phyloP scores from a whole-genome alignment of 1,284 basidiomycete genomes.

The Melampsora larici-populina region DNA sequence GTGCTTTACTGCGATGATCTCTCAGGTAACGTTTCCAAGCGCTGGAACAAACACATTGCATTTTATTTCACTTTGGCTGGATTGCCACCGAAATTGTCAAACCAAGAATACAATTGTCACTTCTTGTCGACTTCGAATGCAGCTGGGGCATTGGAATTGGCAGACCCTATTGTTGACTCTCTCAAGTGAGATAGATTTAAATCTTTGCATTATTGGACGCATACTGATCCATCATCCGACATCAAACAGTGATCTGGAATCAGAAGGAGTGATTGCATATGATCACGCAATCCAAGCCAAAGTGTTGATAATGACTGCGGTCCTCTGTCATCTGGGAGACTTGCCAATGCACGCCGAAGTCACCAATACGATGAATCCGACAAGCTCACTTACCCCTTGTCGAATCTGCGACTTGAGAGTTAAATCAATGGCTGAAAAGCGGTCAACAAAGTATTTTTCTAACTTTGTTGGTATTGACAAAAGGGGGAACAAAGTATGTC shows the following conservation, averaged over 20 bases:
- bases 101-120: conserved; percentile 22
- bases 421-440: no score
- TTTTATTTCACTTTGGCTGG: conserved; percentile 6
- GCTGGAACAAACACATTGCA: not conserved
- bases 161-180: not conserved
- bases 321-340: not conserved
- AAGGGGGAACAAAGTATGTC: no score
- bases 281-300: not conserved
- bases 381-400: not conserved
- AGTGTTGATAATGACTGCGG: not conserved
- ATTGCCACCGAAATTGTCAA: no score
- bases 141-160: conserved; percentile 11
- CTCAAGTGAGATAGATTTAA: not conserved
- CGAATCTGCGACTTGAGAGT: not conserved
- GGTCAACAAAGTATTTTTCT: no score
- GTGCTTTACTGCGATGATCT: no score
- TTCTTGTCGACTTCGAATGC: conserved; percentile 16
- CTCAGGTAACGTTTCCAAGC: not conserved
- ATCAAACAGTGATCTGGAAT: not conserved
- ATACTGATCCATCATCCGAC: no score
- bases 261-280: not conserved
- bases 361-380: not conserved
- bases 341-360: conserved; percentile 10
- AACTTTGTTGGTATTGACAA: no score
- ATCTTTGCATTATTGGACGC: no score